Evolutionary conservation across 139 green algal species (phyloP), one percentile per base, ranked within the genome.

Genomic region (Haematococcus sp.): DNA sequence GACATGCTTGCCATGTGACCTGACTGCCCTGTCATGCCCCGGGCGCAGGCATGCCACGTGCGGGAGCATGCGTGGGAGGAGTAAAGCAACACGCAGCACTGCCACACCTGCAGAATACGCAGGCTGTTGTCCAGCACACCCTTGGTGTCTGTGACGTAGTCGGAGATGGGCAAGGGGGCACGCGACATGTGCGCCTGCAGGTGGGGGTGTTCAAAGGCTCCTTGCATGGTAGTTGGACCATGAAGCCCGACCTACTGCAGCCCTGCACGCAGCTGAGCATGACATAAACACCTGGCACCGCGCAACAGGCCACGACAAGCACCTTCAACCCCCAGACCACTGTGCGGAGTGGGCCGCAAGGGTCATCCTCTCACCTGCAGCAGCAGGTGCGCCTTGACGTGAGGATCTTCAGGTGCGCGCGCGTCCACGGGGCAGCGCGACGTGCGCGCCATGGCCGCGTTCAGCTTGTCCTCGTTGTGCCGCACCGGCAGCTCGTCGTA

Each of bases 401-500:
- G 95, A 25, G 96, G 95, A 74, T 98, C 91, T 68, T 98, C 94
- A 22, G 71, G 67, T 3, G 85, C 88, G 22, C 83, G 76, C 15
- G 70, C 28, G 81, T 96, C 87, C 17, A 90, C 81, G 9, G 79
- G 79, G 34, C 68, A 71, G 25, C 79, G 70, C 23, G 63, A 32
- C 1, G 40, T 33, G 3, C 54, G 54, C 0, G 59, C 64, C 71
- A 83, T 72, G 27, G 59, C 58, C 23, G 72, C 71, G 75, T 99
- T 99, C 52, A 98, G 78, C 71, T 91, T 91, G 81, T 99, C 96
- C 79, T 99, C 96, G 74, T 99, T 98, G 86, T 99, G 95, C 0
- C 96, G 84, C 68, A 99, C 95, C 0, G 96, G 96, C 67, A 99
- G 82, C 77, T 98, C 94, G 79, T 97, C 90, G 76, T 92, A 99